Percentiles rank a stretch among this genome's conserved stretches.
Evolutionary conservation across 1,284 basidiomycete genomes (phyloP).

Genomic region (Cutaneotrichosporon sp.): DNA sequence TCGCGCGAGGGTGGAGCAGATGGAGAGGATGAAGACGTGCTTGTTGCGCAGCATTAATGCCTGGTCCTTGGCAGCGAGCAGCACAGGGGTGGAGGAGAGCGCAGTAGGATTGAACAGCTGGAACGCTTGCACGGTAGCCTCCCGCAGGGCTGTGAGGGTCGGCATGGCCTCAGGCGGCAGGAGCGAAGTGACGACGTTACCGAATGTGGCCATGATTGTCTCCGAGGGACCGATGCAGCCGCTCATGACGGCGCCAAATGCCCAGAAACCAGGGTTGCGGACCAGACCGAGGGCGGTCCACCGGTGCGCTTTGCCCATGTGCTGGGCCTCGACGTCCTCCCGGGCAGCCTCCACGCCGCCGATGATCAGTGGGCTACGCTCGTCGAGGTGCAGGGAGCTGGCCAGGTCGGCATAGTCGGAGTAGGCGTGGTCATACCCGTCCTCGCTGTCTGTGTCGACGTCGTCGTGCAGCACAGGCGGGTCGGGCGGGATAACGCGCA

Average conservation of each 20-base stretch:
- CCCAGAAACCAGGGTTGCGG: slow-evolving; percentile 45
- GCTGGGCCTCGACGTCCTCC: slow-evolving; percentile 38
- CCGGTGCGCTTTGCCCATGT: slow-evolving; percentile 30
- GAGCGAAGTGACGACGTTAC: slow-evolving; percentile 47
- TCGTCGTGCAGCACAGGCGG: slow-evolving; percentile 2
- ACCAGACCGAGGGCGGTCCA: slow-evolving; percentile 38
- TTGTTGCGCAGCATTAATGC: slow-evolving; percentile 43
- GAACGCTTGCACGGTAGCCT: neutral
- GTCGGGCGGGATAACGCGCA: slow-evolving; percentile 35
- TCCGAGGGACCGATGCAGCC: slow-evolving; percentile 47
- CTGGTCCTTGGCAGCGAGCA: slow-evolving; percentile 7
- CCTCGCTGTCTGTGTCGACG: slow-evolving; percentile 8
- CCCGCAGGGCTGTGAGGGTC: neutral
- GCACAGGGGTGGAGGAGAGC: slow-evolving; percentile 2
- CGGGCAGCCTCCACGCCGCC: slow-evolving; percentile 45
- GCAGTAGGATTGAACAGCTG: slow-evolving; percentile 10
- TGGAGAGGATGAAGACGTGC: slow-evolving; percentile 46
- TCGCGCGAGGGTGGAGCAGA: slow-evolving; percentile 43
- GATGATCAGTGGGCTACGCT: slow-evolving; percentile 45
- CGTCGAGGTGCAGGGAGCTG: slow-evolving; percentile 35
- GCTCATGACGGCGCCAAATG: slow-evolving; percentile 40
- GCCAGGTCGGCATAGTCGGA: slow-evolving; percentile 11
- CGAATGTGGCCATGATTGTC: slow-evolving; percentile 45
- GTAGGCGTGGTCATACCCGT: slow-evolving; percentile 3
- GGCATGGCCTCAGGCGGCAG: slow-evolving; percentile 23